Conservation (phyloP, 805 yeast species). For the Candida maris region DNA sequence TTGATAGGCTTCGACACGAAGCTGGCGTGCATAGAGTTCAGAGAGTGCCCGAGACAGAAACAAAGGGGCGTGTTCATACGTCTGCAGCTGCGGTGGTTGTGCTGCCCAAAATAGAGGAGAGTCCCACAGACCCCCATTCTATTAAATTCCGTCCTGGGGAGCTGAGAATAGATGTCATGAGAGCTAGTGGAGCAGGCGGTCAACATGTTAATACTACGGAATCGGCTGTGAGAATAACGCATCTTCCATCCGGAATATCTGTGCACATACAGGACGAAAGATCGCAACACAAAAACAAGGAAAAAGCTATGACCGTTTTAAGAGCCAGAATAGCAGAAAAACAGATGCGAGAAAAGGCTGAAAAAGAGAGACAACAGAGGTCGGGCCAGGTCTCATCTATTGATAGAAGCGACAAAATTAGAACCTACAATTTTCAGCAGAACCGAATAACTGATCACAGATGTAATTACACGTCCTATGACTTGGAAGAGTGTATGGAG, state of each 20-base stretch:
- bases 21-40: conserved; percentile 97
- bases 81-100: conserved; percentile 96
- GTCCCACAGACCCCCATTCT: conserved; percentile 38
- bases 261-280: conserved; percentile 93
- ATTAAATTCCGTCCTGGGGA: conserved; percentile 81
- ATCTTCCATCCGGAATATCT: conserved; percentile 83
- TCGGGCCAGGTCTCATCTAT: conserved; percentile 84
- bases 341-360: conserved; percentile 63
- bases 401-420: conserved; percentile 86
- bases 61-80: conserved; percentile 91
- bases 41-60: conserved; percentile 88
- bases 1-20: conserved; percentile 69
- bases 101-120: conserved; percentile 70
- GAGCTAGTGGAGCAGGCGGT: conserved; percentile 97
- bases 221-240: conserved; percentile 91
- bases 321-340: conserved; percentile 81
- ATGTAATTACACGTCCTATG: conserved; percentile 76
- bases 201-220: conserved; percentile 98
- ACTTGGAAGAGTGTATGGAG: conserved; percentile 60
- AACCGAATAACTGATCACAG: conserved; percentile 93
- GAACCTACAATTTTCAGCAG: conserved; percentile 92
- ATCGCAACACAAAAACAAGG: conserved; percentile 91
- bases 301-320: conserved; percentile 80
- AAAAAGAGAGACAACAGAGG: conserved; percentile 61
- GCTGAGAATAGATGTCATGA: conserved; percentile 91